Percentiles rank a stretch among this genome's conserved stretches.
phyloP scores from a whole-genome alignment of 352 stramenopile species.

The Phytophthora rubi region DNA sequence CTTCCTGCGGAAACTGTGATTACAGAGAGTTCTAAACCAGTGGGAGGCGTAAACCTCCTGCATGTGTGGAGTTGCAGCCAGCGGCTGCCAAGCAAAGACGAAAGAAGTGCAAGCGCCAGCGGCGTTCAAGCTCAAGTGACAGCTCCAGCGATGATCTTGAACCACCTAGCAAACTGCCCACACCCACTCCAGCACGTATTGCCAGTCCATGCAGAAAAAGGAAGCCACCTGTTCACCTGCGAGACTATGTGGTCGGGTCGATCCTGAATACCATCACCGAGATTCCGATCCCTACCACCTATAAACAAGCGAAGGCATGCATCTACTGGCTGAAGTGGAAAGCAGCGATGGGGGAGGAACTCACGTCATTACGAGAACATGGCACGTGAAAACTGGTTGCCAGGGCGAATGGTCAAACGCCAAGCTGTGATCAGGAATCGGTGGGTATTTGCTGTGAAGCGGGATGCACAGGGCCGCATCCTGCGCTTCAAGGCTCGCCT shows the following conservation, averaged over 20 bases:
- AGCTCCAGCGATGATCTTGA: not conserved
- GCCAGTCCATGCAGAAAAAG: not conserved
- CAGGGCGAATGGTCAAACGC: not conserved
- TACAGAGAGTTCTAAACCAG: not conserved
- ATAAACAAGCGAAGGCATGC: not conserved
- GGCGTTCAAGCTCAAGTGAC: not conserved
- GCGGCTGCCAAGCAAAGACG: too few relatives aligned
- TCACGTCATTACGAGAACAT: not conserved
- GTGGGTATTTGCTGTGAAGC: not conserved
- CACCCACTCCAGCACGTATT: not conserved
- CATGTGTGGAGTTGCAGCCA: not conserved
- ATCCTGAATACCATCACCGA: not conserved
- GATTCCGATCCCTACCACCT: not conserved
- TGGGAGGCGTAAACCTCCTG: not conserved
- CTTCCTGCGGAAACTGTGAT: not conserved
- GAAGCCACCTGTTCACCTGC: not conserved
- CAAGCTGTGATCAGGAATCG: not conserved
- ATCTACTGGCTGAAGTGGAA: not conserved
- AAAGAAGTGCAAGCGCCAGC: not conserved
- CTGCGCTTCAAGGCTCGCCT: not conserved
- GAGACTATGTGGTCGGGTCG: not conserved
- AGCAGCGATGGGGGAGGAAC: not conserved
- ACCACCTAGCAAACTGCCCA: not conserved
- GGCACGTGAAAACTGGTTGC: not conserved
- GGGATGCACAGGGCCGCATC: not conserved